These are phyloP conservation scores for Scleromitrula shiraiana DNA, from an alignment of 2,329 filamentous ascomycete genomes.

Conservation along the genomic window DNA sequence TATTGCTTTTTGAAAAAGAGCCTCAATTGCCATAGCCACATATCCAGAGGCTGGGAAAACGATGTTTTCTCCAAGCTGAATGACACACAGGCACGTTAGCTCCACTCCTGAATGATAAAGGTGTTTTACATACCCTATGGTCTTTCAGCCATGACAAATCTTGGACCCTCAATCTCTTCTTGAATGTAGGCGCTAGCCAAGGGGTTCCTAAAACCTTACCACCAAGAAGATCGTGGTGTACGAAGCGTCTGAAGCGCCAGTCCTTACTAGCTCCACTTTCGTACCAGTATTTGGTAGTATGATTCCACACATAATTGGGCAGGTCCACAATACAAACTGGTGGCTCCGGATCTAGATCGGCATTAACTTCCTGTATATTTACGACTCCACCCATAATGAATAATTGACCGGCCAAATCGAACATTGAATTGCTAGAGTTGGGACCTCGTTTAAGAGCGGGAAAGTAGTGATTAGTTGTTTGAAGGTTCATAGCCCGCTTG, in stretches of 20 bases:
- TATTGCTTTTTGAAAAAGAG: constrained; percentile 12
- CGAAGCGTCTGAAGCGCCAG: constrained; percentile 37
- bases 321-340: constrained; percentile 31
- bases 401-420: constrained; percentile 11
- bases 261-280: constrained; percentile 40
- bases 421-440: not conserved
- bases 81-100: too few species aligned
- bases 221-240: constrained; percentile 44
- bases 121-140: too few species aligned
- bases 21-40: constrained; percentile 19
- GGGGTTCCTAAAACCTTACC: constrained; percentile 12
- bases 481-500: constrained; percentile 23
- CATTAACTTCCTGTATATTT: constrained; percentile 24
- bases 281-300: constrained; percentile 43
- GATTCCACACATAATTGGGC: constrained; percentile 47
- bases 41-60: constrained; percentile 36
- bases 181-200: constrained; percentile 22
- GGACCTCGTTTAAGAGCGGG: constrained; percentile 8
- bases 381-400: constrained; percentile 3
- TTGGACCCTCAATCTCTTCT: constrained; percentile 21
- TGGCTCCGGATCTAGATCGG: constrained; percentile 26
- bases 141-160: constrained; percentile 47
- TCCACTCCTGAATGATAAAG: too few species aligned
- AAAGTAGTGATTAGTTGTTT: constrained; percentile 27
- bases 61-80: constrained; percentile 40